Conservation (phyloP, 2,329 filamentous ascomycete genomes). For the Xylariomycetidae sp. region DNA sequence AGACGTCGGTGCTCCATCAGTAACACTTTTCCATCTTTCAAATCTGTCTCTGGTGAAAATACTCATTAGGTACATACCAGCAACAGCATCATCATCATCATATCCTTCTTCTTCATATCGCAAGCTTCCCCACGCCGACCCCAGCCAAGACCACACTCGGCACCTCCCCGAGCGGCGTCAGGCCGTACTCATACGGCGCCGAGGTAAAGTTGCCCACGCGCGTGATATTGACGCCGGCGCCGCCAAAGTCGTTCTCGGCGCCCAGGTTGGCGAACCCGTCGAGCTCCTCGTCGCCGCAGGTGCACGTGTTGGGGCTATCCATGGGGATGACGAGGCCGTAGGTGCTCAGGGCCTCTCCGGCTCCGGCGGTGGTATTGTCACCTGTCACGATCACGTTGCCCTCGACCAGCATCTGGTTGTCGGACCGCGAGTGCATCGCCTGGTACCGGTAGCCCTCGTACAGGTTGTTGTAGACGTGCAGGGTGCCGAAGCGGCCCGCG, state of each 20-base stretch:
- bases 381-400: conserved; percentile 44
- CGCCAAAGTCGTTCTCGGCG: conserved; percentile 43
- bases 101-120: no score
- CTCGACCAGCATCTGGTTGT: conserved; percentile 46
- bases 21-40: no score
- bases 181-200: conserved; percentile 43
- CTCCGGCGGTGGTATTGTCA: conserved; percentile 38
- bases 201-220: conserved; percentile 43
- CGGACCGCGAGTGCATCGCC: conserved; percentile 43
- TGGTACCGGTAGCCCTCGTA: conserved; percentile 44
- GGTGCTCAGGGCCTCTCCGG: conserved; percentile 48
- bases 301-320: conserved; percentile 47
- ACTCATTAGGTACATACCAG: no score
- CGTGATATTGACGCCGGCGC: conserved; percentile 46
- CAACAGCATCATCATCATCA: no score
- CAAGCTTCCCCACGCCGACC: conserved; percentile 42
- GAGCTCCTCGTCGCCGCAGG: conserved; percentile 48
- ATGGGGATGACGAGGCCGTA: conserved; percentile 52
- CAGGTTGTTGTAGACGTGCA: conserved; percentile 46
- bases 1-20: no score
- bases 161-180: conserved; percentile 41
- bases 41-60: no score
- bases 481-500: conserved; percentile 43
- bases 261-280: conserved; percentile 52
- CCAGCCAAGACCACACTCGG: conserved; percentile 36